Evolutionary conservation across 345 rosid species (phyloP).

Genomic region (Pistacia vera): DNA sequence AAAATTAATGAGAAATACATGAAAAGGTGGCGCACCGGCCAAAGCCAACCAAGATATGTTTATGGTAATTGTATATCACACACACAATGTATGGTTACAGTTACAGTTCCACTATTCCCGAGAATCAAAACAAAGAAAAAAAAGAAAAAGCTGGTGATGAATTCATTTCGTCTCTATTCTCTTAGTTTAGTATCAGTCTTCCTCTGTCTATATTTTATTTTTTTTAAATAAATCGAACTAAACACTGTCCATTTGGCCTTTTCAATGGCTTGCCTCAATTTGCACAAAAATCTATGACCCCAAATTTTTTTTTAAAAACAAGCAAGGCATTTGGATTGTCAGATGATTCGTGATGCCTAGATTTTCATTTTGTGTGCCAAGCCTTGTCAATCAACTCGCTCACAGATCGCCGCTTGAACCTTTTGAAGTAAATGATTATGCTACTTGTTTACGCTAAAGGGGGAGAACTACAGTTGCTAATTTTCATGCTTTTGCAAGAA

Average conservation of each 20-base stretch:
- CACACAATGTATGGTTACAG: too few relatives aligned
- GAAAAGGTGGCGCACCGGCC: too few relatives aligned
- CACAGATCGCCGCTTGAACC: not conserved
- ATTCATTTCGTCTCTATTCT: slow-evolving; percentile 31
- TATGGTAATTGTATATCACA: too few relatives aligned
- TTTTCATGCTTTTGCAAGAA: too few relatives aligned
- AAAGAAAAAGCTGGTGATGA: slow-evolving; percentile 9
- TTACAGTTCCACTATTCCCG: slow-evolving; percentile 8
- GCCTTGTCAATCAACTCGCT: not conserved
- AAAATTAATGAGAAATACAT: too few relatives aligned
- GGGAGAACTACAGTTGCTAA: too few relatives aligned
- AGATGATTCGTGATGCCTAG: not conserved
- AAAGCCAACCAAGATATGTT: too few relatives aligned
- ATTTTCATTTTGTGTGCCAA: not conserved
- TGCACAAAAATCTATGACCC: slow-evolving; percentile 1
- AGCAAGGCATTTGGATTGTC: not conserved
- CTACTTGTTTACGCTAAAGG: too few relatives aligned
- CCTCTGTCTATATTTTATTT: not conserved
- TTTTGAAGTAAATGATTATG: not conserved
- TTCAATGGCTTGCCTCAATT: not conserved
- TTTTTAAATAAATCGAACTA: too few relatives aligned
- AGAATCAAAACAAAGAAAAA: not conserved
- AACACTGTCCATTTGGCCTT: not conserved
- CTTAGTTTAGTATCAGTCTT: not conserved
- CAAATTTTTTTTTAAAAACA: too few relatives aligned